A percentile compares a stretch with the other conserved stretches of the same genome.
Evolutionary conservation across 108 stramenopile species (phyloP).

Genomic region (Conticribra weissflogii): DNA sequence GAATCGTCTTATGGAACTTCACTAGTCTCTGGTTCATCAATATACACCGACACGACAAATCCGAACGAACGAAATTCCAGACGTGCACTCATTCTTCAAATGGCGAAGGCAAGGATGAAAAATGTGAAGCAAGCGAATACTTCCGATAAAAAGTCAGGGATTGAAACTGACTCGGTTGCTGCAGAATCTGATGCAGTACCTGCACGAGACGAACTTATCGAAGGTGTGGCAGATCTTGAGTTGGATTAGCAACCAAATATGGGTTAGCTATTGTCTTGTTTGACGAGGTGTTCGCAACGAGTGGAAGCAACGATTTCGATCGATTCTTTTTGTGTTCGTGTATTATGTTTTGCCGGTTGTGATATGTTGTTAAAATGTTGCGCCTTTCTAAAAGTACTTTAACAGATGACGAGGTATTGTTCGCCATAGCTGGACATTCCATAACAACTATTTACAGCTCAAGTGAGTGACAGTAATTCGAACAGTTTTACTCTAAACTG

Average conservation of each 20-base stretch:
- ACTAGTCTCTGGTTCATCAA: conserved; percentile 56
- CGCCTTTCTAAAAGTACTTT: too few species aligned
- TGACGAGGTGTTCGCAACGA: too few species aligned
- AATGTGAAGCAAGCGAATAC: conserved; percentile 40
- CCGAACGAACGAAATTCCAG: conserved; percentile 65
- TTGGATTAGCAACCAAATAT: conserved; percentile 26
- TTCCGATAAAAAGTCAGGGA: conserved; percentile 22
- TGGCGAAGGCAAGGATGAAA: conserved; percentile 89
- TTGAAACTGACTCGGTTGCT: not conserved
- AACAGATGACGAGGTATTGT: too few species aligned
- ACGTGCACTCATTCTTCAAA: conserved; percentile 83
- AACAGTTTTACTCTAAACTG: too few species aligned
- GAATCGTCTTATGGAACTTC: conserved; percentile 63
- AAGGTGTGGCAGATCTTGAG: conserved; percentile 38
- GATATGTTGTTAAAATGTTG: too few species aligned
- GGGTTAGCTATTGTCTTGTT: not conserved
- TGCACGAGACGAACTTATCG: conserved; percentile 16
- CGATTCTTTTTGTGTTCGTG: too few species aligned
- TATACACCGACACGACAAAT: conserved; percentile 57
- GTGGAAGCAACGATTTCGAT: too few species aligned
- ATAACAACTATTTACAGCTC: not conserved
- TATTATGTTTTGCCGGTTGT: too few species aligned
- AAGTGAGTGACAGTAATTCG: not conserved
- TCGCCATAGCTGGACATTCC: too few species aligned
- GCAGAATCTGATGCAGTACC: conserved; percentile 7